These are phyloP conservation scores for Zymoseptoria crescenta DNA, from an alignment of 2,329 filamentous ascomycete species.

Conservation along the genomic window DNA sequence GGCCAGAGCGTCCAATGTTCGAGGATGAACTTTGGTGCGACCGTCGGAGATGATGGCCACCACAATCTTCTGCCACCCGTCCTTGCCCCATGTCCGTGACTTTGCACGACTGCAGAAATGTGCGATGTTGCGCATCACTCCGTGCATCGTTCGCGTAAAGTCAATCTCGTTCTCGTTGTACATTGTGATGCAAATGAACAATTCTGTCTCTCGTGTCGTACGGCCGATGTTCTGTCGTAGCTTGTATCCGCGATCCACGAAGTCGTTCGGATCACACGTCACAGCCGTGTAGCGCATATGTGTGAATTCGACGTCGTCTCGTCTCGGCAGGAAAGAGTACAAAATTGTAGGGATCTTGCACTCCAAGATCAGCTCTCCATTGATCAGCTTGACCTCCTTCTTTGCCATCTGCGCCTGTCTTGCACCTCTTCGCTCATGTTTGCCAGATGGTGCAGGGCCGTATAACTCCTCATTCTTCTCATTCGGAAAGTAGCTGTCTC, in stretches of 20 bases:
- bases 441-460: slow-evolving; percentile 76
- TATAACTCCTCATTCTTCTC: slow-evolving; percentile 55
- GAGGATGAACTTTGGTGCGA: slow-evolving; percentile 83
- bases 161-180: slow-evolving; percentile 97
- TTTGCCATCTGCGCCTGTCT: slow-evolving; percentile 80
- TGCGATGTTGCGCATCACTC: slow-evolving; percentile 94
- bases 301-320: slow-evolving; percentile 92
- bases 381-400: slow-evolving; percentile 93
- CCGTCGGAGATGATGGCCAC: slow-evolving; percentile 95
- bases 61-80: slow-evolving; percentile 98
- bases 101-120: slow-evolving; percentile 92
- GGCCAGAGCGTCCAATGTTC: slow-evolving; percentile 86
- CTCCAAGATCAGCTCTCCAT: slow-evolving; percentile 93
- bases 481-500: slow-evolving; percentile 51
- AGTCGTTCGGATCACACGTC: slow-evolving; percentile 96
- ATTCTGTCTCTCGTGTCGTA: slow-evolving; percentile 79
- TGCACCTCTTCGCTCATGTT: slow-evolving; percentile 80
- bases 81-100: slow-evolving; percentile 91
- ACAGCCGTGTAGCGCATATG: slow-evolving; percentile 98
- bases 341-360: slow-evolving; percentile 99
- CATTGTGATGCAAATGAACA: slow-evolving; percentile 97
- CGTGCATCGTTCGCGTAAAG: slow-evolving; percentile 97
- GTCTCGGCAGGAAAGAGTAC: slow-evolving; percentile 88
- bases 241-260: slow-evolving; percentile 80
- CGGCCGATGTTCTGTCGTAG: slow-evolving; percentile 81